A percentile compares a stretch with the other conserved stretches of the same genome.
Conservation (phyloP, 2,329 filamentous ascomycete genomes). For the Aspergillus awamori region DNA sequence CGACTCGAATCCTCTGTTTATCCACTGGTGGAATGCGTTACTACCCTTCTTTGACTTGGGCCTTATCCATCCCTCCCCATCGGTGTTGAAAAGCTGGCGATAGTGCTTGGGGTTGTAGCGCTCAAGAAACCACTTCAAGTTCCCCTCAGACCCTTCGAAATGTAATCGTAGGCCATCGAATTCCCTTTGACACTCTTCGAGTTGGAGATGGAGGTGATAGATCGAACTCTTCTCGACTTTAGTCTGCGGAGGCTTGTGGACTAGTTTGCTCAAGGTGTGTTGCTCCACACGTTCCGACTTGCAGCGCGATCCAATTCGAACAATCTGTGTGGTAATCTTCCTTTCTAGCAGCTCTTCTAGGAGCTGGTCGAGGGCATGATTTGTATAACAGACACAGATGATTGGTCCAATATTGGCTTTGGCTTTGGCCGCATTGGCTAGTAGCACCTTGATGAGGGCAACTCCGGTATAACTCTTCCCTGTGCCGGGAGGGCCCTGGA, state of each 20-base stretch:
- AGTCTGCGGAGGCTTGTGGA: slow-evolving; percentile 39
- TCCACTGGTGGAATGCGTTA: slow-evolving; percentile 23
- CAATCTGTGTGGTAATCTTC: slow-evolving; percentile 46
- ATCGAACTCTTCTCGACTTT: slow-evolving; percentile 32
- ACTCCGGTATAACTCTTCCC: slow-evolving; percentile 34
- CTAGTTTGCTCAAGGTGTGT: slow-evolving; percentile 52
- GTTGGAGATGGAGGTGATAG: slow-evolving; percentile 5
- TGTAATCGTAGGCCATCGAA: neutral
- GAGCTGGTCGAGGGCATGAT: slow-evolving; percentile 61
- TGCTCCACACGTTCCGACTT: slow-evolving; percentile 56
- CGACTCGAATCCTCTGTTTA: slow-evolving; percentile 16
- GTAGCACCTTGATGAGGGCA: slow-evolving; percentile 30
- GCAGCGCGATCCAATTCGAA: slow-evolving; percentile 64
- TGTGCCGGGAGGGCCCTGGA: slow-evolving; percentile 35
- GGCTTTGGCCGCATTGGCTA: slow-evolving; percentile 26
- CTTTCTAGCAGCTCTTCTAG: slow-evolving; percentile 60
- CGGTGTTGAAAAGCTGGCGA: slow-evolving; percentile 10
- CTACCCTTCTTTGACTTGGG: slow-evolving; percentile 1
- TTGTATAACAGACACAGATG: slow-evolving; percentile 54
- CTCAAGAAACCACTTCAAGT: slow-evolving; percentile 24
- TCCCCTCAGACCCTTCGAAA: slow-evolving; percentile 17
- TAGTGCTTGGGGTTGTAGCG: neutral
- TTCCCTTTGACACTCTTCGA: slow-evolving; percentile 17
- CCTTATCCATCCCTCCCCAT: slow-evolving; percentile 26
- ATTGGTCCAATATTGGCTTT: slow-evolving; percentile 47